Conservation (phyloP, 2,329 filamentous ascomycete species). For the Epichloe uncinata region DNA sequence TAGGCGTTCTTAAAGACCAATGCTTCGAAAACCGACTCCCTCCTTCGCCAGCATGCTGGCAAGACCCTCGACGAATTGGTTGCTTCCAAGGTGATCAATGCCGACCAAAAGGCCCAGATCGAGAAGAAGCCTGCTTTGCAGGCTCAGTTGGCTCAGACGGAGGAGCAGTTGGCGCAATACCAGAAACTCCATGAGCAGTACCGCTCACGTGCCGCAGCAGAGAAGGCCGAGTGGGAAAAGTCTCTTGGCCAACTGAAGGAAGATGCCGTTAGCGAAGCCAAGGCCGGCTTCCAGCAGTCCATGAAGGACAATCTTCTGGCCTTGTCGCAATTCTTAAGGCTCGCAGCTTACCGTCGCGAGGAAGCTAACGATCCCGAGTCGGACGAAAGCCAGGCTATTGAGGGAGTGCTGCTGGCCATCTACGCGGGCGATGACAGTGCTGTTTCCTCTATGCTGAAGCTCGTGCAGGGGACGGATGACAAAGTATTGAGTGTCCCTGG, state of each 20-base stretch:
- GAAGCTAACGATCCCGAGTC: slow-evolving; percentile 51
- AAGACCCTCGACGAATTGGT: slow-evolving; percentile 65
- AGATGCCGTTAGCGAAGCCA: slow-evolving; percentile 36
- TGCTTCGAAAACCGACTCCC: slow-evolving; percentile 56
- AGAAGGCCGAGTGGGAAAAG: slow-evolving; percentile 49
- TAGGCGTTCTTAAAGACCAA: slow-evolving; percentile 37
- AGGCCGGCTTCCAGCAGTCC: slow-evolving; percentile 37
- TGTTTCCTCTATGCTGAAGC: slow-evolving; percentile 61
- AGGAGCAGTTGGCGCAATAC: slow-evolving; percentile 62
- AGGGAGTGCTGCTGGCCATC: slow-evolving; percentile 64
- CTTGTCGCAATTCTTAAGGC: slow-evolving; percentile 66
- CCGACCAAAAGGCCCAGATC: slow-evolving; percentile 65
- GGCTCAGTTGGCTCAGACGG: slow-evolving; percentile 52
- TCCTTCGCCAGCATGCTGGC: slow-evolving; percentile 55
- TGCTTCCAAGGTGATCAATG: slow-evolving; percentile 58
- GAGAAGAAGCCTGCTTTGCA: slow-evolving; percentile 64
- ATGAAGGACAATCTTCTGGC: slow-evolving; percentile 54
- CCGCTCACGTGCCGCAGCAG: slow-evolving; percentile 42
- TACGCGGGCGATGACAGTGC: slow-evolving; percentile 67
- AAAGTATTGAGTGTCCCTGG: slow-evolving; percentile 51
- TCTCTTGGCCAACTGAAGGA: slow-evolving; percentile 41
- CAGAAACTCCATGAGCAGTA: slow-evolving; percentile 66
- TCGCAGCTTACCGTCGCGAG: slow-evolving; percentile 62
- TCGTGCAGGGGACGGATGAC: slow-evolving; percentile 61
- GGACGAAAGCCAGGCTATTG: slow-evolving; percentile 69